These are phyloP conservation scores for Camellia lanceoleosa DNA, from an alignment of 148 eudicot genomes.

Conservation along the genomic window DNA sequence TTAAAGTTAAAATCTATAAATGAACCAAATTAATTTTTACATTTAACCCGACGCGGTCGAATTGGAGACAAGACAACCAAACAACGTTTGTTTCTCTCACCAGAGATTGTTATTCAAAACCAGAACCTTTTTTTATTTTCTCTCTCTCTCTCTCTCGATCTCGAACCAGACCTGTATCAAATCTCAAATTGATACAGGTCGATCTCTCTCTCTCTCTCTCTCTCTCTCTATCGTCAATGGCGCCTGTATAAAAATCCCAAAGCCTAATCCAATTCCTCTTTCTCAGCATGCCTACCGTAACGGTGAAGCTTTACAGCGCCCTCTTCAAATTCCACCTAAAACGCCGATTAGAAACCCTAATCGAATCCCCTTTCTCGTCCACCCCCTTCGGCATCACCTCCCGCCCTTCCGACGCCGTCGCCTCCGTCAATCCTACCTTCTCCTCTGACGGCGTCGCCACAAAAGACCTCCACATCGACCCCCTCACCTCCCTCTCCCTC, in stretches of 20 bases:
- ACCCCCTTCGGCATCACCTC: conserved; percentile 44
- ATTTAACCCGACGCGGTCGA: no score
- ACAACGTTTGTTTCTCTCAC: no score
- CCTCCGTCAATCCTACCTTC: conserved; percentile 67
- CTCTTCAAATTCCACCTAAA: conserved; percentile 71
- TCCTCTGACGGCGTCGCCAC: conserved; percentile 80
- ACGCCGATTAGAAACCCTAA: conserved; percentile 52
- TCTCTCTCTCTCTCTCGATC: neutral
- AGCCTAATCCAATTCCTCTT: neutral
- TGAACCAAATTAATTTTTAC: no score
- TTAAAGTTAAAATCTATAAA: no score
- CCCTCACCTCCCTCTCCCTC: conserved; percentile 61
- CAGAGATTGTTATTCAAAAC: no score
- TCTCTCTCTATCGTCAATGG: conserved; percentile 5
- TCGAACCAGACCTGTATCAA: neutral
- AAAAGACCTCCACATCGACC: conserved; percentile 84
- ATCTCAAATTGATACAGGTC: neutral
- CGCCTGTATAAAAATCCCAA: neutral
- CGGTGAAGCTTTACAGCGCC: conserved; percentile 78
- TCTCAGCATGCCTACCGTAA: conserved; percentile 62
- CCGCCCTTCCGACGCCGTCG: conserved; percentile 63
- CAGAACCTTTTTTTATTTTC: no score
- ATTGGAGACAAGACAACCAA: no score
- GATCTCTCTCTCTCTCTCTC: conserved; percentile 2
- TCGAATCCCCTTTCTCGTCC: conserved; percentile 19